Conservation (phyloP, 2,329 filamentous ascomycete species). For the Diaporthe nobilis region DNA sequence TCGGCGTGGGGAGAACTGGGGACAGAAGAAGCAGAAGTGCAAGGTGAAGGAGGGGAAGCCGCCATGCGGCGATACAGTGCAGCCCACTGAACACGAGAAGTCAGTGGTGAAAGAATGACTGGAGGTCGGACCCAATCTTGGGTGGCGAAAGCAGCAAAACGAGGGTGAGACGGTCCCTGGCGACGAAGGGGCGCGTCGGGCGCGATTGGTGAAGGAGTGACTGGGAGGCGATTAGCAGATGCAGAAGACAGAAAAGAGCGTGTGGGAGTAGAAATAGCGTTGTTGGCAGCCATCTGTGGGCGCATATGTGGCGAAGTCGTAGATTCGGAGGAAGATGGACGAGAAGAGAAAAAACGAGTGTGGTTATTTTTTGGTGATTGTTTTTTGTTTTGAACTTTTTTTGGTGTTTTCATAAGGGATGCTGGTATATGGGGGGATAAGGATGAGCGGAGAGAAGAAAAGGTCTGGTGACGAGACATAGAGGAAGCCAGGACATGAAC, state of each 20-base stretch:
- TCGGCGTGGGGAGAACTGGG: not conserved
- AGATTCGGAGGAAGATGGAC: not conserved
- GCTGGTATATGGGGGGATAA: constrained; percentile 11
- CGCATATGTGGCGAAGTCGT: not conserved
- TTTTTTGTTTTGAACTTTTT: constrained; percentile 34
- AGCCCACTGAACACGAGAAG: not conserved
- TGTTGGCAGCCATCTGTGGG: constrained; percentile 7
- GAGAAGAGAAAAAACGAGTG: not conserved
- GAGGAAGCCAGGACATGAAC: constrained; percentile 23
- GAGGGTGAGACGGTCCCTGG: constrained; percentile 8
- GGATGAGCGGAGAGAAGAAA: not conserved
- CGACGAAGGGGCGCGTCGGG: constrained; percentile 27
- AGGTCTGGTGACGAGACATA: not conserved
- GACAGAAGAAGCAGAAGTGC: not conserved
- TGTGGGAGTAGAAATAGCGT: not conserved
- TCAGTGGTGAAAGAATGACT: not conserved
- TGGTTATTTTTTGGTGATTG: constrained; percentile 19
- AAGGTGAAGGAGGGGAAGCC: not conserved
- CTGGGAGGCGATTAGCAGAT: not conserved
- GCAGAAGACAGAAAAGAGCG: not conserved
- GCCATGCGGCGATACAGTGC: not conserved
- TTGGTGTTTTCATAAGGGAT: constrained; percentile 35
- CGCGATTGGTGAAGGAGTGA: not conserved
- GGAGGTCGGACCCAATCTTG: not conserved
- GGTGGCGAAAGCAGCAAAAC: constrained; percentile 12